Base-by-base conservation (phyloP, 1,284 basidiomycete species). In the Trichosporon inkin region DNA sequence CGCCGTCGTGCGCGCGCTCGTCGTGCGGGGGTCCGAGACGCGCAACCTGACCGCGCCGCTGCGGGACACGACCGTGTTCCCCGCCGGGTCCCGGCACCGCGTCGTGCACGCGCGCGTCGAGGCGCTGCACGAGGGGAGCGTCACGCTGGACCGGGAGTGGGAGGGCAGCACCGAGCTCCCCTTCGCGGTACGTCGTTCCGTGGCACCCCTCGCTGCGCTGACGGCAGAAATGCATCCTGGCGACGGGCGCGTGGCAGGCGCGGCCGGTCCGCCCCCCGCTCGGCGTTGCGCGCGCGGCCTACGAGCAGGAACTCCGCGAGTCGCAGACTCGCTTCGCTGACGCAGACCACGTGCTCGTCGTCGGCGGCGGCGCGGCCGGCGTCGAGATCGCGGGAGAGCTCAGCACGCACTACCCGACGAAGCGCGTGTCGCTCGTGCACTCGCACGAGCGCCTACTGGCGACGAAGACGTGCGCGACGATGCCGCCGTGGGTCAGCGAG, bases 341-440 rank as follows among this genome's bases (percentile, higher is more conserved):
- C 10, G 68, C 78, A 0, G 59, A 57, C 2, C 71, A 71, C 52
- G 58, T 80, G 17, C 67, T 81, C 8, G 59, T 80, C 22, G 64
- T 79, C 34, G 79, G 79, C 14, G 79, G 74, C 32, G 81, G 81
- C 6, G 72, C 80, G 1, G 78, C 77, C 6, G 81, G 81, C 1
- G 67, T 81, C 17, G 81, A 82, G 60, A 69, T 78, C 49, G 78
- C 78, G 0, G 81, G 81, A 38, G 74, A 76, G 58, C 61, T 76
- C 32, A 61, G 67, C 10, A 59, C 68, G 6, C 61, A 56, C n/a
- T 66, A 68, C 61, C 73, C 73, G 3, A 49, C 58, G 10, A 71
- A 61, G 44, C 56, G 61, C 1, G 61, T 71, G 39, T 71, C 69
- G 4, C 56, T 71, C 28, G 67, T 74, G 10, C 74, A 74, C 53